Percentiles rank a stretch among this genome's conserved stretches.
Conservation (phyloP, 768 basidiomycete species). For the Omphalotus guepiniiformis region DNA sequence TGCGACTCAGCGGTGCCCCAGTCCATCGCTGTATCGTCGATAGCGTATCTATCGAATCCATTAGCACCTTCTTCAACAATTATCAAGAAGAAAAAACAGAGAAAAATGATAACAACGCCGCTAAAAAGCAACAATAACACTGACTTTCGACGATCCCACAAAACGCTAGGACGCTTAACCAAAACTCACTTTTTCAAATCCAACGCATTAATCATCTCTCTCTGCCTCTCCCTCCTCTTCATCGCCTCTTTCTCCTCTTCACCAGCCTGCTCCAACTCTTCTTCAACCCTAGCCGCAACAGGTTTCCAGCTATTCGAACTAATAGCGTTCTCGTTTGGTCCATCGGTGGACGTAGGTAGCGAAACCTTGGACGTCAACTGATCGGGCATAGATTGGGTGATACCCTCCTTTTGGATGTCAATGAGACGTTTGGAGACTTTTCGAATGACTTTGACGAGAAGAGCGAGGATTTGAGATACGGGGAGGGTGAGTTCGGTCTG, state of each 20-base stretch:
- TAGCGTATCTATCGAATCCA: conserved; percentile 55
- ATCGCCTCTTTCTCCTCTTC: conserved; percentile 63
- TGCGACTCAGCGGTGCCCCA: conserved; percentile 77
- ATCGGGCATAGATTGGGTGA: conserved; percentile 60
- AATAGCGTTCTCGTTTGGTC: not conserved
- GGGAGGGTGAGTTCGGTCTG: conserved; percentile 80
- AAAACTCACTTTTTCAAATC: conserved; percentile 80
- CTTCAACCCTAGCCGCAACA: conserved; percentile 44
- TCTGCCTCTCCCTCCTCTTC: conserved; percentile 61
- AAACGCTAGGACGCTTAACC: not conserved
- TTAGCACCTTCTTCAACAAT: too few species aligned
- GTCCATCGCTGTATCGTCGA: conserved; percentile 64
- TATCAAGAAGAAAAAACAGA: conserved; percentile 6
- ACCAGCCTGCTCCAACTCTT: conserved; percentile 77
- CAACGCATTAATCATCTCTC: conserved; percentile 82
- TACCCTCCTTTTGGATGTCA: conserved; percentile 75
- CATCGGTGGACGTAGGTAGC: not conserved
- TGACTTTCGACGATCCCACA: conserved; percentile 6
- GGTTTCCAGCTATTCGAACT: conserved; percentile 36
- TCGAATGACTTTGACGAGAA: conserved; percentile 88
- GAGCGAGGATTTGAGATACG: conserved; percentile 81
- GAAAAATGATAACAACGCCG: conserved; percentile 13
- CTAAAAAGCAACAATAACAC: conserved; percentile 12
- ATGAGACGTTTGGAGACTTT: conserved; percentile 75
- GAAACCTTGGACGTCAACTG: conserved; percentile 24